Evolutionary conservation across 306 rosid genomes (phyloP).

Genomic region (Cucurbita pepo): DNA sequence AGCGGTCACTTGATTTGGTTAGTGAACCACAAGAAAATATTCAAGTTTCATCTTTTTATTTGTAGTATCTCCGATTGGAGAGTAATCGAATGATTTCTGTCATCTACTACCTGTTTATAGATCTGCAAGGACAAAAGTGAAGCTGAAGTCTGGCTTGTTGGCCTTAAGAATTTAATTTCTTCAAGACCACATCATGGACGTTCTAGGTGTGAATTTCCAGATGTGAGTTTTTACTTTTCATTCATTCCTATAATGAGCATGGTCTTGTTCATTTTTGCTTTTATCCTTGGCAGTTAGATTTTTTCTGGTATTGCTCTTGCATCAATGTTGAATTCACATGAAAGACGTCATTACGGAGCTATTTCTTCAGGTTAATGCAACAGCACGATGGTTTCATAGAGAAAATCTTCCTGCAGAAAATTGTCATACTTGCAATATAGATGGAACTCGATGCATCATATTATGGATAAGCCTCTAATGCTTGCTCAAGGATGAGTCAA

Average conservation of each 20-base stretch:
- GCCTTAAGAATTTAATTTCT: conserved; percentile 61
- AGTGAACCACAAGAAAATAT: conserved; percentile 15
- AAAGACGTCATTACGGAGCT: not conserved
- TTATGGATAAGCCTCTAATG: not conserved
- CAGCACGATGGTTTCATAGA: not conserved
- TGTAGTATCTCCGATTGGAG: not conserved
- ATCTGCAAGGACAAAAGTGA: conserved; percentile 93
- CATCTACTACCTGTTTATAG: conserved; percentile 26
- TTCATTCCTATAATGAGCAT: not conserved
- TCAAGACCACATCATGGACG: conserved; percentile 27
- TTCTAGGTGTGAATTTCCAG: conserved; percentile 37
- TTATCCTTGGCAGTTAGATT: not conserved
- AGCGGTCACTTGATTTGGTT: conserved; percentile 88
- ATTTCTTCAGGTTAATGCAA: not conserved
- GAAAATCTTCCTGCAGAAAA: not conserved
- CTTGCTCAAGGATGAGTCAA: not conserved
- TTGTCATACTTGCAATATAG: not conserved
- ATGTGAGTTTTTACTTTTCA: conserved; percentile 37
- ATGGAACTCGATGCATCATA: not conserved
- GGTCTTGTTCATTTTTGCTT: not conserved
- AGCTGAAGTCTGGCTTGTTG: conserved; percentile 66
- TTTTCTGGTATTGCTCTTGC: not conserved
- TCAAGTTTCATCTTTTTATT: not conserved
- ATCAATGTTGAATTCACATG: not conserved
- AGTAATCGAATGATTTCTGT: not conserved